Percentiles rank a stretch among this genome's conserved stretches.
phyloP scores from a whole-genome alignment of 805 yeast genomes.

The Kodamaea lidongshanica region DNA sequence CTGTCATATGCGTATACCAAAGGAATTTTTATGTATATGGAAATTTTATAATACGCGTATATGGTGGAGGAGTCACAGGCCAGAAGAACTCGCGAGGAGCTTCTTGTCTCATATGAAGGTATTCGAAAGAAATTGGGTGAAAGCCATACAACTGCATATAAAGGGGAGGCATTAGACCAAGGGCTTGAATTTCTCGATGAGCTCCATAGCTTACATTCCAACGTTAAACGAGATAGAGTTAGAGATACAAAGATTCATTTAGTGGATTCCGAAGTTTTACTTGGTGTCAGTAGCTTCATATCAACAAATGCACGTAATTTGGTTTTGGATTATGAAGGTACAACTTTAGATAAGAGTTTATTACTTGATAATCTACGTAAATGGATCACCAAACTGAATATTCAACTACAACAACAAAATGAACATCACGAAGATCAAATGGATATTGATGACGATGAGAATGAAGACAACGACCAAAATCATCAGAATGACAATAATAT shows the following conservation, averaged over 20 bases:
- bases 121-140: constrained; percentile 19
- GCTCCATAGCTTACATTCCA: constrained; percentile 43
- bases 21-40: too few species aligned
- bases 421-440: constrained; percentile 7
- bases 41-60: too few species aligned
- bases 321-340: constrained; percentile 50
- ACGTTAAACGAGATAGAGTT: constrained; percentile 31
- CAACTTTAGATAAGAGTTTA: constrained; percentile 44
- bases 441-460: constrained; percentile 13
- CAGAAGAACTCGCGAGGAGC: constrained; percentile 11
- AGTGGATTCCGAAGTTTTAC: constrained; percentile 58
- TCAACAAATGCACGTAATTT: constrained; percentile 58
- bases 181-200: constrained; percentile 40
- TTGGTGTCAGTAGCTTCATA: constrained; percentile 55
- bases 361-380: constrained; percentile 34
- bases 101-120: constrained; percentile 22
- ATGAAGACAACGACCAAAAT: constrained; percentile 13
- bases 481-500: constrained; percentile 9
- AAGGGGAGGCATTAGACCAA: constrained; percentile 50
- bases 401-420: background rate
- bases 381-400: constrained; percentile 1
- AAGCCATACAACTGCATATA: constrained; percentile 46
- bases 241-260: constrained; percentile 32
- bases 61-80: too few species aligned
- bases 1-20: constrained; percentile 1